Evolutionary conservation across 257 asterid species (phyloP).

Genomic region (Orobanche coerulescens): DNA sequence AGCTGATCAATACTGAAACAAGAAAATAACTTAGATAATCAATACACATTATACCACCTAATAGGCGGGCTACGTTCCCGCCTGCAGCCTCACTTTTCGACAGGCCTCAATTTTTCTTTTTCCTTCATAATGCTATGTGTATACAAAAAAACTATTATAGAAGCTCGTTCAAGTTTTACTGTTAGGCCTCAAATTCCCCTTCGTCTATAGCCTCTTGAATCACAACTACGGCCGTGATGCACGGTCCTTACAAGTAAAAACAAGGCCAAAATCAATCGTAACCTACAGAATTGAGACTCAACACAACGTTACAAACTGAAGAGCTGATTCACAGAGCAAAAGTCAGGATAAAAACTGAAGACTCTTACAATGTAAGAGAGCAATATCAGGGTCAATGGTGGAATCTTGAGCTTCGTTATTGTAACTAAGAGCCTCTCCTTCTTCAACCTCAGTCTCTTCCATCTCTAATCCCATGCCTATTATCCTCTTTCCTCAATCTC

Average conservation of each 20-base stretch:
- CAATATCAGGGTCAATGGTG: constrained; percentile 85
- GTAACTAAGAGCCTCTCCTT: constrained; percentile 79
- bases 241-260: not conserved
- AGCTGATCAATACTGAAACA: constrained; percentile 1
- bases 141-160: no score
- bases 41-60: not conserved
- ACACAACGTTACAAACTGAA: constrained; percentile 13
- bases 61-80: no score
- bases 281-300: constrained; percentile 14
- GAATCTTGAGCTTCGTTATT: constrained; percentile 44
- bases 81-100: no score
- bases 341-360: constrained; percentile 1
- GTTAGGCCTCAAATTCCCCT: no score
- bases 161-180: no score
- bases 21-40: constrained; percentile 9
- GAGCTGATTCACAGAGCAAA: constrained; percentile 14
- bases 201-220: no score
- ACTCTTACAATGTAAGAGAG: constrained; percentile 86
- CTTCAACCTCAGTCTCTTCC: constrained; percentile 86
- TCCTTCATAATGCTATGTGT: no score
- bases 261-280: constrained; percentile 25
- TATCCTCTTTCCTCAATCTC: constrained; percentile 70
- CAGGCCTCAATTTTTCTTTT: no score
- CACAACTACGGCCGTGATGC: no score
- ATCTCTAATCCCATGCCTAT: constrained; percentile 64